Evolutionary conservation across 1,284 basidiomycete genomes (phyloP).

Genomic region (Exobasidium rhododendri): DNA sequence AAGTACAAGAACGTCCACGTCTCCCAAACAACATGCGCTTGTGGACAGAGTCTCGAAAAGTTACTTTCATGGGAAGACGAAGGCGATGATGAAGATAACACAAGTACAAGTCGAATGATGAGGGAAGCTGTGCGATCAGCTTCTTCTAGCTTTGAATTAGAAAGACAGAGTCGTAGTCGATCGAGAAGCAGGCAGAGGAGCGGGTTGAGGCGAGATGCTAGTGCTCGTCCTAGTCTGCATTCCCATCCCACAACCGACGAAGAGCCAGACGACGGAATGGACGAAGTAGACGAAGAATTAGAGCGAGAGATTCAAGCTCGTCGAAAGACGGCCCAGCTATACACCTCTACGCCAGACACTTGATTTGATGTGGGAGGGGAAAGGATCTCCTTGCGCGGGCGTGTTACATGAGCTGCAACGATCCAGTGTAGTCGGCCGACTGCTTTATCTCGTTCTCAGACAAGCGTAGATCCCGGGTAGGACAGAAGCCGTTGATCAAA

Average conservation of each 20-base stretch:
- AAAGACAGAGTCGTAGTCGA: neutral
- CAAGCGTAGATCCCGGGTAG: neutral
- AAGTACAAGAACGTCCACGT: constrained; percentile 12
- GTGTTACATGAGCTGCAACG: too few species aligned
- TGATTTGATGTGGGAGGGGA: too few species aligned
- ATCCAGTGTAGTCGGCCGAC: constrained; percentile 1
- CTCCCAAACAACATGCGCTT: constrained; percentile 11
- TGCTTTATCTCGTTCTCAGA: neutral
- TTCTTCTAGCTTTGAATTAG: neutral
- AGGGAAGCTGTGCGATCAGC: constrained; percentile 3
- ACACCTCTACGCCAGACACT: neutral
- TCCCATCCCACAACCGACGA: neutral
- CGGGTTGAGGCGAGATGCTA: neutral
- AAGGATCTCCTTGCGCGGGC: too few species aligned
- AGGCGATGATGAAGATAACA: constrained; percentile 11
- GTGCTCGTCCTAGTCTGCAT: neutral
- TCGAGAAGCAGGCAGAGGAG: neutral
- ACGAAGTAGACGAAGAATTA: neutral
- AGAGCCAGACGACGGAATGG: neutral
- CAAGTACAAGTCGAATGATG: neutral
- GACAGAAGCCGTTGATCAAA: constrained; percentile 2
- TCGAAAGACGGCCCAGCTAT: neutral
- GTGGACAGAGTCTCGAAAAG: constrained; percentile 12
- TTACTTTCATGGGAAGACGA: constrained; percentile 13
- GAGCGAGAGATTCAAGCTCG: neutral